phyloP scores from a whole-genome alignment of 2,329 filamentous ascomycete species.

The Diaporthe helianthi region DNA sequence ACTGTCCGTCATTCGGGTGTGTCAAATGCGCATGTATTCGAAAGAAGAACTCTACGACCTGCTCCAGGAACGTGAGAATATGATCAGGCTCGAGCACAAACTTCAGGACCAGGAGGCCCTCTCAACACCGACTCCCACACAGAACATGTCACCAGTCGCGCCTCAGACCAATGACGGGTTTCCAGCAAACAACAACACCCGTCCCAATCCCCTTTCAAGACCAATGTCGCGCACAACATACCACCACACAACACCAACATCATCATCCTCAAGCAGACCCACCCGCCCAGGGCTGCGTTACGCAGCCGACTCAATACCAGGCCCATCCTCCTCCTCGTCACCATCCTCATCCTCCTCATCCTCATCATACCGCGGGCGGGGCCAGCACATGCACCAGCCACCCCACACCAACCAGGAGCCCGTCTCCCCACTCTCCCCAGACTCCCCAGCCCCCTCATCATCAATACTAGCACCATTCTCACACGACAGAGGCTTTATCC shows the following conservation, averaged over 20 bases:
- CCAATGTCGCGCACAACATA: background rate
- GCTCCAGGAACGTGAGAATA: slow-evolving; percentile 39
- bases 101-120: slow-evolving; percentile 32
- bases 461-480: background rate
- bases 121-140: background rate
- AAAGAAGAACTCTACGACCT: slow-evolving; percentile 39
- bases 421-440: slow-evolving; percentile 13
- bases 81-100: slow-evolving; percentile 40
- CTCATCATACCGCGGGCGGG: background rate
- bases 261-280: slow-evolving; percentile 1
- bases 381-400: background rate
- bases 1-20: slow-evolving; percentile 42
- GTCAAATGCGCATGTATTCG: slow-evolving; percentile 41
- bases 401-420: background rate
- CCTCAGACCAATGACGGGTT: background rate
- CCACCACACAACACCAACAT: background rate
- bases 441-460: background rate
- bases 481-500: background rate
- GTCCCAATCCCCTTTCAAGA: background rate
- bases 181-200: background rate
- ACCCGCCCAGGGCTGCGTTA: background rate
- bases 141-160: background rate
- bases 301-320: background rate
- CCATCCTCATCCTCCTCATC: slow-evolving; percentile 2
- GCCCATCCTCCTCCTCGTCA: background rate